These are phyloP conservation scores for Aspergillus haitiensis DNA, from an alignment of 495 filamentous ascomycete species.

Conservation along the genomic window DNA sequence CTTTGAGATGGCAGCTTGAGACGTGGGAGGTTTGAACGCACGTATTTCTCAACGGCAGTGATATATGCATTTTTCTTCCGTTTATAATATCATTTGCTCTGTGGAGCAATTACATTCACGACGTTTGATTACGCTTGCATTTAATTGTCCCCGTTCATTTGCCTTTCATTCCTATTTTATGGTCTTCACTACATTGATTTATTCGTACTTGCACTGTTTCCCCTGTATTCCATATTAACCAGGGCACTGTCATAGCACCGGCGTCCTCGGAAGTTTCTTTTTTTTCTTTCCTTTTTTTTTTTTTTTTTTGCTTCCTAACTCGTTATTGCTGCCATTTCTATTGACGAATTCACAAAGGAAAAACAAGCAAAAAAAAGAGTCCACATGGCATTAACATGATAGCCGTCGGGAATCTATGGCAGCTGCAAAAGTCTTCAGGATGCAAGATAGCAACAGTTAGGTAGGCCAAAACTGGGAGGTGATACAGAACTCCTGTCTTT, in stretches of 20 bases:
- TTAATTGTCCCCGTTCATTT: slow-evolving; percentile 15
- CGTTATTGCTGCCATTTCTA: background rate
- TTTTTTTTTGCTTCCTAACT: slow-evolving; percentile 5
- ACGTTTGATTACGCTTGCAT: slow-evolving; percentile 11
- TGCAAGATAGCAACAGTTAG: no score
- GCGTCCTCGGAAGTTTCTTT: slow-evolving; percentile 23
- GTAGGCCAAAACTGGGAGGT: background rate
- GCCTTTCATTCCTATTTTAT: slow-evolving; percentile 3
- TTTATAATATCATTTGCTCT: slow-evolving; percentile 3
- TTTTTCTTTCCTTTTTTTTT: slow-evolving; percentile 1
- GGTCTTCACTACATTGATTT: slow-evolving; percentile 7
- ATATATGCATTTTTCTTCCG: slow-evolving; percentile 3
- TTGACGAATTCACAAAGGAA: slow-evolving; percentile 9
- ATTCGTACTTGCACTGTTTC: slow-evolving; percentile 13
- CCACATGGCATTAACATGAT: background rate
- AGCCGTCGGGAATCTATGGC: background rate
- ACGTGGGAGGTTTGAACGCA: slow-evolving; percentile 4
- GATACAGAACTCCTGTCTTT: slow-evolving; percentile 9
- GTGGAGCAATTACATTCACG: background rate
- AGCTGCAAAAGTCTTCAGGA: background rate
- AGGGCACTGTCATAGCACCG: slow-evolving; percentile 26
- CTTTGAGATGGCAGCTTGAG: background rate
- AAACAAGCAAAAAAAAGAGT: slow-evolving; percentile 7
- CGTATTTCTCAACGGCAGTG: slow-evolving; percentile 2
- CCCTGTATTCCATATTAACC: slow-evolving; percentile 24